Base-by-base conservation (phyloP, 768 basidiomycete species). In the Pleurotus platypus region DNA sequence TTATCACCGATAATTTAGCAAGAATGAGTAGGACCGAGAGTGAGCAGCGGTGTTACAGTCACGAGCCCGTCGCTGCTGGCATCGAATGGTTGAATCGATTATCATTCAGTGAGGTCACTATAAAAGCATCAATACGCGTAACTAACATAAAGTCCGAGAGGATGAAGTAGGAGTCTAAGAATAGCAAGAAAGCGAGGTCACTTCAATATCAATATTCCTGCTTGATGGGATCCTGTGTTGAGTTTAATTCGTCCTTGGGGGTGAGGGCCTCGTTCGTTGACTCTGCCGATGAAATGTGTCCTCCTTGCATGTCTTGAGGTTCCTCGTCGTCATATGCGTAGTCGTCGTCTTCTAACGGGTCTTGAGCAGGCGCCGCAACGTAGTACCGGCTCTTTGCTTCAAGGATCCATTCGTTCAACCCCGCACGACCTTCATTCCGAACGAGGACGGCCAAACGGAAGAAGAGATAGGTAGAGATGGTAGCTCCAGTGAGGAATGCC, bases 381-480 rank as follows among this genome's bases (percentile, higher is more conserved):
- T 11, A 35, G 47, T 61, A 55, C 38, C 61, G 58, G 12, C 45
- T 30, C 50, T 64, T 64, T 5, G 58, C 61, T 60, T 68, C 65
- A 7, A 18, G 46, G 6, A 45, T 30, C 66, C 65, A 67, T 7
- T 50, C 16, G n/a, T 56, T 59, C 9, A 65, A 39, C 7, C 68
- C 70, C 38, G 61, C 57, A 4, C 57, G 39, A 20, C 70, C 69
- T 7, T 64, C 61, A 26, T 49, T 46, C 18, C 65, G 60, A 12
- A 64, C 43, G 12, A 64, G 57, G 26, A 61, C 30, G 11, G 62
- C 47, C 20, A 68, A 55, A 4, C 66, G 62, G 46, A 62, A 39
- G 56, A 62, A 58, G 45, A 67, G 49, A 55, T 65, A 70, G 8
- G 62, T 54, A 16, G 56, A 59, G 13, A 69, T 56, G 27, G 58